Evolutionary conservation across 83 land plant species (phyloP), one percentile per base, ranked within the genome.

Genomic region (Picea abies): DNA sequence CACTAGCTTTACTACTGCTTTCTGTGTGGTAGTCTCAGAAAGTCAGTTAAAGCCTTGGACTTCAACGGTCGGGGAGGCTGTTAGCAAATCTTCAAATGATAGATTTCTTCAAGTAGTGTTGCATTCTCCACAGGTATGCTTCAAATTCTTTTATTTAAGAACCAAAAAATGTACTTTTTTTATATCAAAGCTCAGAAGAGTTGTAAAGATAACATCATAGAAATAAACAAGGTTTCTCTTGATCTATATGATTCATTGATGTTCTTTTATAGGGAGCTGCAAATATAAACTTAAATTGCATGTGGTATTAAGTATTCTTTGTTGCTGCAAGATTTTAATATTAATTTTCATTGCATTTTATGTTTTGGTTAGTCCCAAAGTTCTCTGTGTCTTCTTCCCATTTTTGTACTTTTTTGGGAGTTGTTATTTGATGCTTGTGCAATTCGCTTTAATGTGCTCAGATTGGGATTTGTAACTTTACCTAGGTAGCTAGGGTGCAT

Each of bases 101-200:
- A 86, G 83, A 62, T 9, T 85, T 87, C 91, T 91, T 82, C 93
- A 91, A 80, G 93, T 91, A 14, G 93, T 91, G 6, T 65, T 91
- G 65, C 86, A 87, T 62, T 91, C 93, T 63, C 91, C 93, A 14
- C 91, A 89, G 89, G 93, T 90, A 19, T 71, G 19, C 75, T 37
- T 71, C n/a, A 71, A 12, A 16, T 65, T 71, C 39, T 71, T 37
- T 37, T 69, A 37, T 19, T 3, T 19, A 69, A 69, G 17, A 39
- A 19, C 41, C 44, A 37, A 6, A 15, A 16, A 17, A 70, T 15
- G 17, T 11, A 41, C 8, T 14, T 39, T 35, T 17, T 37, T 29
- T 0, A 37, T 70, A 37, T 37, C 44, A 37, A 71, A 39, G 12
- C 16, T 68, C 29, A 68, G 37, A 68, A 29, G 19, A 68, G 17